Evolutionary conservation across 2,329 filamentous ascomycete genomes (phyloP).

Genomic region (Monosporascus sp.): DNA sequence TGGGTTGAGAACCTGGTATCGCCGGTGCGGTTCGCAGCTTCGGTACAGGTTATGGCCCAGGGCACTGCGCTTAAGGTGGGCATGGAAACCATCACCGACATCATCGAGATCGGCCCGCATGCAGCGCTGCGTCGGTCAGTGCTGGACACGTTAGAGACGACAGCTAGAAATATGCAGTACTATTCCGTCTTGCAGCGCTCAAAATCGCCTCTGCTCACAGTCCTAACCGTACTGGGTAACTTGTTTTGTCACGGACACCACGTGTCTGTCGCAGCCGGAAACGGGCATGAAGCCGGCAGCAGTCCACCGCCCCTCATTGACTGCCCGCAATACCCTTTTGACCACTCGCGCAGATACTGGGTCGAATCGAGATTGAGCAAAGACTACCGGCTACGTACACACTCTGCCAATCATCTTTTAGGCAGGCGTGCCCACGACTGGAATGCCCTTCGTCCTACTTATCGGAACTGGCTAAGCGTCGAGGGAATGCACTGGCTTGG

Average conservation of each 20-base stretch:
- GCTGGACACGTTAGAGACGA: not conserved
- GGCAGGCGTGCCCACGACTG: slow-evolving; percentile 10
- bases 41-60: not conserved
- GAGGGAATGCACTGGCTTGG: slow-evolving; percentile 36
- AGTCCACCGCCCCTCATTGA: slow-evolving; percentile 17
- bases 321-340: slow-evolving; percentile 33
- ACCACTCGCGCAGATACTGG: slow-evolving; percentile 31
- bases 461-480: slow-evolving; percentile 36
- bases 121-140: slow-evolving; percentile 2
- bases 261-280: slow-evolving; percentile 6
- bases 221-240: slow-evolving; percentile 5
- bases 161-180: not conserved
- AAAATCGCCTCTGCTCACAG: not conserved
- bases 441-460: slow-evolving; percentile 20
- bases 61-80: not conserved
- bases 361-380: slow-evolving; percentile 23
- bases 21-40: slow-evolving; percentile 7
- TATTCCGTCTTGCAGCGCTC: not conserved
- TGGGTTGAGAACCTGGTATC: slow-evolving; percentile 6
- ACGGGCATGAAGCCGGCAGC: not conserved
- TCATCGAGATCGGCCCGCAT: slow-evolving; percentile 10
- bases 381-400: slow-evolving; percentile 16
- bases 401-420: slow-evolving; percentile 19
- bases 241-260: slow-evolving; percentile 8
- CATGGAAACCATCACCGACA: slow-evolving; percentile 1